Evolutionary conservation across 140 eudicot species (phyloP).

Genomic region (Flaveria floridana): DNA sequence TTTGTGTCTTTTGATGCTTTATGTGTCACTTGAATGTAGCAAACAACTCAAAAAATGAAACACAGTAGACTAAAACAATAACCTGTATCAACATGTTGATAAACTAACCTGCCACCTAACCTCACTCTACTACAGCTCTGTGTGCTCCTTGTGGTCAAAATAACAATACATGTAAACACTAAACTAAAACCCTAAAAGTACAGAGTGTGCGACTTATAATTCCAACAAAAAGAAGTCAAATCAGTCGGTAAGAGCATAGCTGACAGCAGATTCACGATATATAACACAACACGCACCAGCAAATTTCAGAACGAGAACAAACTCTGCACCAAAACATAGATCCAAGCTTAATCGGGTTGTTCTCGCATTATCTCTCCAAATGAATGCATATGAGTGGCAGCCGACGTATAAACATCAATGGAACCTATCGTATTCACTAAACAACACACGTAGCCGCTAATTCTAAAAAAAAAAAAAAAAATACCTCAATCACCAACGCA

Average conservation of each 20-base stretch:
- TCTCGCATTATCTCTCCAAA: too few relatives aligned
- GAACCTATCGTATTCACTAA: too few relatives aligned
- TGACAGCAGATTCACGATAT: not conserved
- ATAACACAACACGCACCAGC: not conserved
- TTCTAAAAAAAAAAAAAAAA: not conserved
- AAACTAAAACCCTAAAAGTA: not conserved
- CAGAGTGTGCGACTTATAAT: not conserved
- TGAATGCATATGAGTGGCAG: too few relatives aligned
- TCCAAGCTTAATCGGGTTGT: not conserved
- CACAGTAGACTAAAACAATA: not conserved
- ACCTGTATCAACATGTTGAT: not conserved
- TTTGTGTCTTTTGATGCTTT: not conserved
- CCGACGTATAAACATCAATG: too few relatives aligned
- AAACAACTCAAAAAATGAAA: not conserved
- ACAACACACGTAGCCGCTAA: not conserved
- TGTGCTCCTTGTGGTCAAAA: not conserved
- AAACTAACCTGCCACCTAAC: not conserved
- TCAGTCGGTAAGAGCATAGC: not conserved
- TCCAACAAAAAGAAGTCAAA: not conserved
- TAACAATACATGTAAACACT: not conserved
- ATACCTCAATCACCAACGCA: too few relatives aligned
- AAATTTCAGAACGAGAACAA: too few relatives aligned
- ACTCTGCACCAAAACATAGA: not conserved
- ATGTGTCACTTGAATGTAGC: conserved; percentile 1
- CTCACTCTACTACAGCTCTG: not conserved